Evolutionary conservation across 1,139 yeast species (phyloP).

Genomic region (Protomyces inouyei): DNA sequence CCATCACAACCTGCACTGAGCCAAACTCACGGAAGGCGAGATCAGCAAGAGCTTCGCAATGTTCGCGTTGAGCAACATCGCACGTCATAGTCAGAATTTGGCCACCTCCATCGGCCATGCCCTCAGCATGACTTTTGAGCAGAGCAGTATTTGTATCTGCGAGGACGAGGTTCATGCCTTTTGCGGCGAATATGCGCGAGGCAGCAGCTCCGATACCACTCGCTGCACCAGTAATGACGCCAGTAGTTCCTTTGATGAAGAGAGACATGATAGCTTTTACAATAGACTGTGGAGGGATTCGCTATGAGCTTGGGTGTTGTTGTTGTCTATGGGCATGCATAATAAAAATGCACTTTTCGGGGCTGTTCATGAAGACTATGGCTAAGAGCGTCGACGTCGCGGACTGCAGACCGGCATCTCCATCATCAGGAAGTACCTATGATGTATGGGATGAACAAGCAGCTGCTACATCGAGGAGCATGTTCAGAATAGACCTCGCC

Average conservation of each 20-base stretch:
- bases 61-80: slow-evolving; percentile 34
- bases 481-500: too few species aligned
- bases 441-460: too few species aligned
- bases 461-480: too few species aligned
- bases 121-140: background rate
- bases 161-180: slow-evolving; percentile 37
- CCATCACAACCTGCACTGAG: slow-evolving; percentile 34
- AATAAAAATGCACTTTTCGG: too few species aligned
- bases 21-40: slow-evolving; percentile 33
- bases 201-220: slow-evolving; percentile 38
- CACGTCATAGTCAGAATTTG: slow-evolving; percentile 32
- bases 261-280: background rate
- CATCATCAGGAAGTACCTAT: too few species aligned
- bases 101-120: slow-evolving; percentile 31
- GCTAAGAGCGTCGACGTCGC: too few species aligned
- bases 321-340: too few species aligned
- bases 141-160: slow-evolving; percentile 32
- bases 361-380: too few species aligned
- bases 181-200: slow-evolving; percentile 35
- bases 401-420: too few species aligned
- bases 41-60: slow-evolving; percentile 32
- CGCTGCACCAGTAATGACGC: slow-evolving; percentile 36
- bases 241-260: slow-evolving; percentile 14
- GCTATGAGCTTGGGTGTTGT: background rate
- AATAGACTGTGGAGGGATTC: background rate